Conservation (phyloP, 1,139 yeast species). For the Trichomonascaceae sp. region DNA sequence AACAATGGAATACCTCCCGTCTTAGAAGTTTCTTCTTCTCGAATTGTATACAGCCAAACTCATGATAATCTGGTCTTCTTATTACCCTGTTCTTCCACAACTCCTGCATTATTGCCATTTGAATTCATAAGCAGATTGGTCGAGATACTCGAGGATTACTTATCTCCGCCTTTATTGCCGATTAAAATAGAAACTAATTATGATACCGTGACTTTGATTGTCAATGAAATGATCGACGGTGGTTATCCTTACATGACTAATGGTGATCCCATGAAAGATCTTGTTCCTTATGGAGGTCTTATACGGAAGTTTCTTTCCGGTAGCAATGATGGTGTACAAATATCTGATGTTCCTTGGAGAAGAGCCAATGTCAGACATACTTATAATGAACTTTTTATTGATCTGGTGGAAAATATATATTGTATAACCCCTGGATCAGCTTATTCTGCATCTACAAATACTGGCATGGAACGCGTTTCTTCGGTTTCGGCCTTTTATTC, state of each 20-base stretch:
- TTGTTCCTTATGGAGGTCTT: constrained; percentile 51
- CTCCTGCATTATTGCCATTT: constrained; percentile 45
- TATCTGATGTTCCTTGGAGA: constrained; percentile 62
- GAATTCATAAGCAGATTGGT: constrained; percentile 50
- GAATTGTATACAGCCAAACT: constrained; percentile 29
- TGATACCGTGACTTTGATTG: constrained; percentile 55
- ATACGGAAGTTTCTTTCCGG: constrained; percentile 27
- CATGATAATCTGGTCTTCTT: constrained; percentile 28
- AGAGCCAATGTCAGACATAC: constrained; percentile 56
- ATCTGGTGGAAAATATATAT: constrained; percentile 56
- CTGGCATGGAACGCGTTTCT: constrained; percentile 13
- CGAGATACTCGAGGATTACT: constrained; percentile 50
- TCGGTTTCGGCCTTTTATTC: constrained; percentile 33
- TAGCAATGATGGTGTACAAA: constrained; percentile 12
- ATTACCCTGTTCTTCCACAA: constrained; percentile 29
- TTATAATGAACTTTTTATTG: constrained; percentile 77
- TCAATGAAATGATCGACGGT: constrained; percentile 69
- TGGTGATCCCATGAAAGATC: constrained; percentile 59
- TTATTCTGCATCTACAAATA: background rate
- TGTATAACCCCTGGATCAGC: constrained; percentile 34
- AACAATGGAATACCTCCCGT: constrained; percentile 10
- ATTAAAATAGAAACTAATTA: constrained; percentile 57
- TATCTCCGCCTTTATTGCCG: constrained; percentile 52
- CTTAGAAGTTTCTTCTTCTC: constrained; percentile 28
- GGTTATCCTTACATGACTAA: constrained; percentile 73